Conservation (phyloP, 129 eudicot species). For the Glebionis coronaria region DNA sequence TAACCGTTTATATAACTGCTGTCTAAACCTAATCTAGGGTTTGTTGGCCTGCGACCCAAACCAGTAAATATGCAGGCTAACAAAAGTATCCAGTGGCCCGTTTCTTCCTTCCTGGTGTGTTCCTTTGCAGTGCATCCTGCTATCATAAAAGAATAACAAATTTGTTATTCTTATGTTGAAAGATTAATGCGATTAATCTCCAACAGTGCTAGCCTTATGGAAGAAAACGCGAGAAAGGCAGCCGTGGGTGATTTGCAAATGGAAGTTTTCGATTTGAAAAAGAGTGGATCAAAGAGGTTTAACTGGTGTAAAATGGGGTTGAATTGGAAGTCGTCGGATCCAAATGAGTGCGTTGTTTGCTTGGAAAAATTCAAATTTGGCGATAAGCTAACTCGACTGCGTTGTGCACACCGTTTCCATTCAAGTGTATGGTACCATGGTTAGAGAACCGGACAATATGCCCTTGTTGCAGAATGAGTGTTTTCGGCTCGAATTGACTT, state of each 20-base stretch:
- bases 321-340: constrained; percentile 60
- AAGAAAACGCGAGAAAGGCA: constrained; percentile 26
- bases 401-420: constrained; percentile 80
- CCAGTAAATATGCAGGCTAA: too few relatives aligned
- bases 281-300: constrained; percentile 50
- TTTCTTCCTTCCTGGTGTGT: too few relatives aligned
- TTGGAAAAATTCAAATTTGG: constrained; percentile 60
- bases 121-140: too few relatives aligned
- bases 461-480: constrained; percentile 72
- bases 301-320: constrained; percentile 49
- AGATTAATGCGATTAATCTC: too few relatives aligned
- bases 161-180: too few relatives aligned
- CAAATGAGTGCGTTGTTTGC: constrained; percentile 78
- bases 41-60: too few relatives aligned
- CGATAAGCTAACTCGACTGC: constrained; percentile 57
- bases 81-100: too few relatives aligned
- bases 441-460: constrained; percentile 61
- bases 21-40: too few relatives aligned
- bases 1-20: too few relatives aligned
- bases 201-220: constrained; percentile 12
- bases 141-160: too few relatives aligned
- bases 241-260: constrained; percentile 27
- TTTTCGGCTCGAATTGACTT: constrained; percentile 20
- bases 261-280: constrained; percentile 49
- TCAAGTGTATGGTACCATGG: constrained; percentile 77